Evolutionary conservation across 139 green algal species (phyloP), one percentile per base, ranked within the genome.

Genomic region (Haematococcus sp.): DNA sequence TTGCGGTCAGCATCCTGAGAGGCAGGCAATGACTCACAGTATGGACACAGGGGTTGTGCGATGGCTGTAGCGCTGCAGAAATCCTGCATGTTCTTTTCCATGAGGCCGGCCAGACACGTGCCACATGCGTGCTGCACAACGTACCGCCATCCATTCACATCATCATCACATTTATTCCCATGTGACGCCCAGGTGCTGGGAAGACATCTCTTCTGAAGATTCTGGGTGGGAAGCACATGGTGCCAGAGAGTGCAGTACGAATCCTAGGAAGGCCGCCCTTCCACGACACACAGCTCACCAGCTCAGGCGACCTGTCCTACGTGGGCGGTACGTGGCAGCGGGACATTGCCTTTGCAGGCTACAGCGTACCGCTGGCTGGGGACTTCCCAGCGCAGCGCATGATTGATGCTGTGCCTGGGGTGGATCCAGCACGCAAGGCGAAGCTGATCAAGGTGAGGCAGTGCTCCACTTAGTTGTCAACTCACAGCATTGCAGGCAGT

Each of bases 311-410:
- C 1, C 80, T 99, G 25, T 78, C 89, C 3, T 99, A 99, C 74
- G 76, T 99, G 30, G 95, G 95, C 1, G 94, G 94, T 58, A 95
- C 91, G 75, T 99, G 95, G 95, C 88, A 90, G 63, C 80, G 92
- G 0, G 93, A 98, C 82, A 84, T 99, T 31, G 95, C 94, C 16
- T 97, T 98, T 77, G 95, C 93, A 1, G 93, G 93, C 32, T 92
- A 89, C 72, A 86, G 84, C 71, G 79, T 98, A 5, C 93, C 94
- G 9, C 78, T 98, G 9, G 85, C 88, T 73, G 94, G 92, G 23
- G 95, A 98, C 77, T 96, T 98, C 75, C 88, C 92, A 19, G 95
- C 95, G 0, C 46, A 64, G 1, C 68, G 91, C 49, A 98, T 98
- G 92, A 90, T 98, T 23, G 85, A 93, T 64, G 81, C 85, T 52